Base-by-base conservation (phyloP, 2,329 filamentous ascomycete species). In the Xylaria sp. region DNA sequence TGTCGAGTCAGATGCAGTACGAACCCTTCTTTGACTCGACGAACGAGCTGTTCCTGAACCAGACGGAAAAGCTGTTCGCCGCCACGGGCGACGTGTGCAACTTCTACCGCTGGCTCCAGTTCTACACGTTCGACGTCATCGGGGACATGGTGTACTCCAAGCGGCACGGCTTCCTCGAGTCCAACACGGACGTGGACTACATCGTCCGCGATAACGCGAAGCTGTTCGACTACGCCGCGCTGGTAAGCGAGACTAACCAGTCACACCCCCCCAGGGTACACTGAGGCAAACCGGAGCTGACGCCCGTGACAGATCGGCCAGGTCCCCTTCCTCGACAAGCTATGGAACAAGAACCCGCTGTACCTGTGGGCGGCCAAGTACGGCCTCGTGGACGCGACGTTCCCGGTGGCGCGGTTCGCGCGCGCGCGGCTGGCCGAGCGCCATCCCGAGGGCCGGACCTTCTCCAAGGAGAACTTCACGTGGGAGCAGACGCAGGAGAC, bases 111-210 rank as follows among this genome's bases (percentile, higher is more conserved):
- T 59, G 56, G 56, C 50, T 59, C 5, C 50, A 55, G n/a, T 59
- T 39, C 21, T 59, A 51, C 26, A 50, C 56, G 2, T 59, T 59
- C 38, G 56, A 59, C 29, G 50, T 59, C 1, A 59, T 56, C 7
- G 56, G 52, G 3, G 47, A 53, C 11, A 39, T 56, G 44, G 44
- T 48, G 6, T 56, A 48, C 26, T 56, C 56, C 3, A 52, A 52
- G 44, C 48, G 50, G 24, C 48, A 54, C 24, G 52, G 56, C 4
- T 59, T 59, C 17, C 46, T 59, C 11, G 55, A 57, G n/a, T 46
- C 48, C 7, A 48, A 48, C 4, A 20, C 16, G 11, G 55, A 57
- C 18, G 48, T 57, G 2, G 50, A 57, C 19, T 9, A 45, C 8
- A 57, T 57, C 7, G 42, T 57, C n/a, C 48, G 54, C 29, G 50